Conservation (phyloP, 306 rosid species). For the Prosopis cineraria region DNA sequence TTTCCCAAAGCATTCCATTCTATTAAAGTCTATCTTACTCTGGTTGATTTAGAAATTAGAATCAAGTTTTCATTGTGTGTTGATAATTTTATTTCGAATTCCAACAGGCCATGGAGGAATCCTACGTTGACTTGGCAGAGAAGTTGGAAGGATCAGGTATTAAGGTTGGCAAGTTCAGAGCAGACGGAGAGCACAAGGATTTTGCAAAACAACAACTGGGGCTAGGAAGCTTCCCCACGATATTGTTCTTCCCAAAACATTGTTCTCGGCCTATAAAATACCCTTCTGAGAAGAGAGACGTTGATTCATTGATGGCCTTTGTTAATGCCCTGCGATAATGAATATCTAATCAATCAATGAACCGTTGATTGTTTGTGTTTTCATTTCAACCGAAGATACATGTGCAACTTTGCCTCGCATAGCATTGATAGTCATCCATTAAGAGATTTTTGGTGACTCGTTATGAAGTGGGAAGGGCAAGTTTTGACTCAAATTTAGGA, state of each 20-base stretch:
- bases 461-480: conserved; percentile 35
- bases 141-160: conserved; percentile 78
- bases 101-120: conserved; percentile 85
- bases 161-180: conserved; percentile 94
- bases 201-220: conserved; percentile 74
- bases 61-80: conserved; percentile 13
- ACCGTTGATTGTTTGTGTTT: neutral
- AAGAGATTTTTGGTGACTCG: conserved; percentile 39
- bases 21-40: neutral
- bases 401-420: conserved; percentile 22
- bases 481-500: conserved; percentile 38
- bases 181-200: conserved; percentile 88
- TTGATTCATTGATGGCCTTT: conserved; percentile 79
- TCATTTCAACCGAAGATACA: conserved; percentile 11
- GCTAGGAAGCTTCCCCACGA: conserved; percentile 88
- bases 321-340: conserved; percentile 76
- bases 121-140: conserved; percentile 78
- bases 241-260: conserved; percentile 88
- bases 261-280: conserved; percentile 76
- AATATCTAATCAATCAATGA: neutral
- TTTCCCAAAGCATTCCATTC: neutral
- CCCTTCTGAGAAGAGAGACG: conserved; percentile 95
- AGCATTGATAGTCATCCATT: conserved; percentile 21
- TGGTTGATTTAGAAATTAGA: neutral
- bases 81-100: conserved; percentile 8